These are phyloP conservation scores for Staphylotrichum tortipilum DNA, from an alignment of 495 filamentous ascomycete species.

Conservation along the genomic window DNA sequence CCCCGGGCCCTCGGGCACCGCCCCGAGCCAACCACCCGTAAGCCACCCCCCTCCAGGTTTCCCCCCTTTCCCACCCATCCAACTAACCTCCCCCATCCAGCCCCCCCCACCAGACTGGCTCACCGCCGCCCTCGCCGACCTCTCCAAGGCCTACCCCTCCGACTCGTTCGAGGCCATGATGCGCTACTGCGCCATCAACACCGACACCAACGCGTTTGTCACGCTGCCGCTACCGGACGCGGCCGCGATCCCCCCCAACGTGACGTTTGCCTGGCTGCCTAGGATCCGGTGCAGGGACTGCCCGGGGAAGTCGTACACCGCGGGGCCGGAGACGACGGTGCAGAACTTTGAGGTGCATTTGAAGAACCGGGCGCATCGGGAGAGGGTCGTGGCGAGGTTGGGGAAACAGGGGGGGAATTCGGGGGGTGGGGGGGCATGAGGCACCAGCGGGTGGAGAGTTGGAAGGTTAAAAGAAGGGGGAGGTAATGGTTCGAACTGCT, in stretches of 20 bases:
- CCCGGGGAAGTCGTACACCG: constrained; percentile 86
- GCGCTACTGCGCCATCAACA: constrained; percentile 72
- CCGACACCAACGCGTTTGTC: constrained; percentile 48
- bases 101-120: constrained; percentile 81
- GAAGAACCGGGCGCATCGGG: constrained; percentile 68
- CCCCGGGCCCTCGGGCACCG: constrained; percentile 45
- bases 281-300: constrained; percentile 86
- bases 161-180: constrained; percentile 81
- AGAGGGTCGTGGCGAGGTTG: constrained; percentile 45
- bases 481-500: too few relatives aligned
- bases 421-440: not conserved
- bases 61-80: not conserved
- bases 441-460: not conserved
- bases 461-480: too few relatives aligned
- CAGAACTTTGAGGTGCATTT: constrained; percentile 88
- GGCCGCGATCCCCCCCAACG: constrained; percentile 35
- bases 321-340: constrained; percentile 71
- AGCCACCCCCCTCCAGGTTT: constrained; percentile 28
- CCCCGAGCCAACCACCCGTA: constrained; percentile 44
- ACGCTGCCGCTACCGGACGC: constrained; percentile 39
- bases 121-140: constrained; percentile 48
- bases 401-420: not conserved
- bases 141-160: constrained; percentile 58
- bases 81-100: constrained; percentile 29
- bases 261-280: constrained; percentile 70